Base-by-base conservation (phyloP, 768 basidiomycete genomes). In the Suillus ampliporus region DNA sequence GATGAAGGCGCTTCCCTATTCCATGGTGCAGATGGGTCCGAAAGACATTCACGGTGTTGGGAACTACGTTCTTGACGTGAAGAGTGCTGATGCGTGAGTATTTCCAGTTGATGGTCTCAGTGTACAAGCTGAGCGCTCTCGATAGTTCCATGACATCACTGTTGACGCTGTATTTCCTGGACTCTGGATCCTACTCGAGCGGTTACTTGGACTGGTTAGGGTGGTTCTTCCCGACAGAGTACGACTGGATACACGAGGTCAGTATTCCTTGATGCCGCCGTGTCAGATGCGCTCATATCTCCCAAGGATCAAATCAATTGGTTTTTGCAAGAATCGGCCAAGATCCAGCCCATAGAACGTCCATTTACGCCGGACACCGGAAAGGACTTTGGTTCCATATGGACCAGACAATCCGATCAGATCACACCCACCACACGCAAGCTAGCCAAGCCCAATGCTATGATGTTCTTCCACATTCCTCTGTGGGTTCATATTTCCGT, bases 391-490 rank as follows among this genome's bases (percentile, higher is more conserved):
- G 89, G 85, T 6, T 75, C 81, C 56, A 72, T 86, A 53, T 94
- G 91, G 91, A 74, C 76, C 58, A 83, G 91, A 23, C 84, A 90
- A 66, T 74, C 75, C 15, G 85, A 82, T 41, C 90, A 90, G 74
- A 70, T 89, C 53, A 79, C 84, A 0, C 88, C 91, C 0, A 72
- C 80, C 54, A 74, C 76, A 26, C 76, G 78, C 68, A 82, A 80
- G 60, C 80, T 95, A 3, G 93, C 92, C 5, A 99, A 97, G 75
- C 97, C 97, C 1, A 98, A 98, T 69, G 97, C 94, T 0, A 75
- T 99, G 67, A 92, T 94, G 91, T 97, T 97, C 79, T 98, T 97
- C 88, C 97, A 99, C 68, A 99, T 99, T 52, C 97, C 97, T 57
- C 71, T 98, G 90, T 93, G 71, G 23, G 89, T 80, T 4, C 10